phyloP scores from a whole-genome alignment of 129 eudicot genomes.

The Kitagawia praeruptora region DNA sequence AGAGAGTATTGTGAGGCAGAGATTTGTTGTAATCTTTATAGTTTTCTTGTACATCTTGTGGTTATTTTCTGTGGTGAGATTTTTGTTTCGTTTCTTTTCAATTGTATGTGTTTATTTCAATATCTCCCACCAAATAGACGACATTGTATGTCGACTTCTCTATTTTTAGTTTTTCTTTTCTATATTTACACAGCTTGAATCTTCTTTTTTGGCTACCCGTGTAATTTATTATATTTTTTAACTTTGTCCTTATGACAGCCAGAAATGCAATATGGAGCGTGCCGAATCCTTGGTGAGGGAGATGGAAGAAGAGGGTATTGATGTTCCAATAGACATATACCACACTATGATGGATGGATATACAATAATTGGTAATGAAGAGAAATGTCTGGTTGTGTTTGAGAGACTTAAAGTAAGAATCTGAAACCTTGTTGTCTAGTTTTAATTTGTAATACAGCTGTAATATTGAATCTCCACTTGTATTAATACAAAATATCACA shows the following conservation, averaged over 20 bases:
- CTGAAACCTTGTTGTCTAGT: slow-evolving; percentile 11
- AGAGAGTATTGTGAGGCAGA: background rate
- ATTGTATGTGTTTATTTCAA: background rate
- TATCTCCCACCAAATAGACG: background rate
- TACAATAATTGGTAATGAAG: slow-evolving; percentile 75
- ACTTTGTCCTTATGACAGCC: slow-evolving; percentile 28
- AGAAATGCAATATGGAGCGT: slow-evolving; percentile 61
- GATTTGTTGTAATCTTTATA: background rate
- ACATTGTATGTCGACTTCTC: background rate
- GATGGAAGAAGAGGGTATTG: slow-evolving; percentile 98
- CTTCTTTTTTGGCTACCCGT: background rate
- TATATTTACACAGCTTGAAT: background rate
- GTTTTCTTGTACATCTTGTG: background rate
- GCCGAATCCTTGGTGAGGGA: slow-evolving; percentile 93
- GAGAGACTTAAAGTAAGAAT: slow-evolving; percentile 62
- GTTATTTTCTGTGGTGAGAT: background rate
- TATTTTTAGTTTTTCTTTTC: background rate
- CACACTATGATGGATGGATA: slow-evolving; percentile 99
- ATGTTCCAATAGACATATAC: slow-evolving; percentile 79
- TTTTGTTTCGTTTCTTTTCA: background rate
- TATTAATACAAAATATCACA: background rate
- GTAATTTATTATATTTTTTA: background rate
- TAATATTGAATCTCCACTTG: background rate
- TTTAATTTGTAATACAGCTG: background rate
- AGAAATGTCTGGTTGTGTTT: slow-evolving; percentile 77